Evolutionary conservation across 352 stramenopile species (phyloP).

Genomic region (Phytopythium mirpurense): DNA sequence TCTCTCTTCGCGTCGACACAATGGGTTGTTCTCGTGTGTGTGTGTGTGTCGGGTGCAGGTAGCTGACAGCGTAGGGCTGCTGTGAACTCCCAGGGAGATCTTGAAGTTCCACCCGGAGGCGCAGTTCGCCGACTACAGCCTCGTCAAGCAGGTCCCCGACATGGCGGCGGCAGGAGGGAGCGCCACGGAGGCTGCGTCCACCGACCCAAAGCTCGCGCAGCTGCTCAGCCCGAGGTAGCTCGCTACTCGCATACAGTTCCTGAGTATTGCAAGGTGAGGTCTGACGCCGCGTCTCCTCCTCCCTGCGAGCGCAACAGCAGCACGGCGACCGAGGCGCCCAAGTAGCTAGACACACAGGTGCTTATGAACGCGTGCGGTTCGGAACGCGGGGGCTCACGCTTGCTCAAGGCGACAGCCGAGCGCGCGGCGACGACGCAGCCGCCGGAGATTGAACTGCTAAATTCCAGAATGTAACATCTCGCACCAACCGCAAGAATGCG

Average conservation of each 20-base stretch:
- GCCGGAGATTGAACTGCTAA: not conserved
- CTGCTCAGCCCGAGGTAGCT: constrained; percentile 52
- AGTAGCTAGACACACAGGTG: not conserved
- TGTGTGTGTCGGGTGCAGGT: not conserved
- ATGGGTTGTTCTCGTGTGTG: too few relatives aligned
- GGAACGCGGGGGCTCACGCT: not conserved
- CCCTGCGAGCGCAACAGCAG: not conserved
- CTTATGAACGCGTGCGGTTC: constrained; percentile 1
- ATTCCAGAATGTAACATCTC: not conserved
- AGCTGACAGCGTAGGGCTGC: not conserved
- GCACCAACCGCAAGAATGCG: not conserved
- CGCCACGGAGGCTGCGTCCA: constrained; percentile 5
- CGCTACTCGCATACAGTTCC: too few relatives aligned
- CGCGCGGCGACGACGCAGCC: not conserved
- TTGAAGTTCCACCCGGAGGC: constrained; percentile 65
- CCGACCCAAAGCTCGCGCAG: constrained; percentile 31
- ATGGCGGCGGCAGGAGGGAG: constrained; percentile 1
- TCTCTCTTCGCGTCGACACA: not conserved
- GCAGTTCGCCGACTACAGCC: constrained; percentile 5
- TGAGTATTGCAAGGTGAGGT: too few relatives aligned
- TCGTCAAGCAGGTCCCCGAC: not conserved
- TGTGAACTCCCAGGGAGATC: constrained; percentile 70
- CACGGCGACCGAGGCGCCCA: constrained; percentile 1
- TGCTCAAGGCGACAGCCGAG: not conserved
- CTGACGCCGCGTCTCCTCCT: not conserved